Evolutionary conservation across 495 filamentous ascomycete species (phyloP), one percentile per base, ranked within the genome.

Genomic region (Penicillium waksmanii): DNA sequence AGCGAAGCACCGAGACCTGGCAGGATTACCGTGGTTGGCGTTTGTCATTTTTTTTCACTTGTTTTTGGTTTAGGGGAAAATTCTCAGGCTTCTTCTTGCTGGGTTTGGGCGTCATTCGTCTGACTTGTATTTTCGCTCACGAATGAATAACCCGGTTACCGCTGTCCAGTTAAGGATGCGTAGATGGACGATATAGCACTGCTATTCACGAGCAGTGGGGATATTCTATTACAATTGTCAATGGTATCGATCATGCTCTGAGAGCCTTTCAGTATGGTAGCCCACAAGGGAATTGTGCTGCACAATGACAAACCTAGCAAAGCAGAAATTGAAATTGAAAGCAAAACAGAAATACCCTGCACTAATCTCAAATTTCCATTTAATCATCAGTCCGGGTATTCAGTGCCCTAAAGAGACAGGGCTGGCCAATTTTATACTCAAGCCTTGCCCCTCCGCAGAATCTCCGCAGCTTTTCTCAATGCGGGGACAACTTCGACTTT

Each of bases 1-100:
- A 31, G 27, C 27, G 27, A 60, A 61, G 52, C 42, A 44, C 53
- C 49, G 57, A 66, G 62, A 55, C 58, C 67, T 55, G 59, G 63
- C 52, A 60, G 51, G 59, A 62, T 63, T 54, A 62, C 46, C 19
- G 68, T 71, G 68, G 66, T 61, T 64, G 69, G 67, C 68, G 68
- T 72, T 77, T 60, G 62, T 71, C 52, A 58, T 70, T 61, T 62
- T 57, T 54, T 55, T 66, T 58, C 58, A 58, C 31, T 58, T 58
- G 46, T 51, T 44, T 62, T 63, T 60, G 44, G 40, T 62, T 55
- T 52, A 54, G 35, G 65, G 47, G 53, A 53, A 66, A 68, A 53
- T 60, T 56, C 50, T 55, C 54, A 31, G 62, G 62, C 66, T 65
- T 68, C 43, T 57, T 60, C 38, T 62, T 57, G 34, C 46, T 31